Conservation (phyloP, 2,329 filamentous ascomycete species). For the Septoria linicola region DNA sequence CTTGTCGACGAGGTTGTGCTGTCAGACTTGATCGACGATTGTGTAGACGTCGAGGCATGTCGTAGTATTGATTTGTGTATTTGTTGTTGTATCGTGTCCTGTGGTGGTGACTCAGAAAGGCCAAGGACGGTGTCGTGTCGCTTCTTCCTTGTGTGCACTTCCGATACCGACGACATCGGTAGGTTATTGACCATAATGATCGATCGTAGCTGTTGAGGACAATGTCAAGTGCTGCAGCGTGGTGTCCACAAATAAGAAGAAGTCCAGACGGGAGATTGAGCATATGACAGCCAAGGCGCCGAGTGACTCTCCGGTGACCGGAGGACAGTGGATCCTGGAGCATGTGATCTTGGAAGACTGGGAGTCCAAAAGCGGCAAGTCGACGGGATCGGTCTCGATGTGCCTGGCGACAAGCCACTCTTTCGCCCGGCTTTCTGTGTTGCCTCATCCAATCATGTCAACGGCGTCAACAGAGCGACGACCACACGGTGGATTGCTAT, state of each 20-base stretch:
- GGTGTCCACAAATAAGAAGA: background rate
- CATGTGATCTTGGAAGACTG: background rate
- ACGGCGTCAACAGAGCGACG: conserved; percentile 21
- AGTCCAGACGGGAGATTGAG: background rate
- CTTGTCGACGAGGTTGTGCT: conserved; percentile 7
- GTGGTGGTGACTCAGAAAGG: conserved; percentile 11
- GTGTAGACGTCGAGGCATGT: conserved; percentile 7
- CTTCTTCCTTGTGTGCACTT: background rate
- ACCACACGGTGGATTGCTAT: conserved; percentile 10
- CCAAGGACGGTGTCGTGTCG: conserved; percentile 9
- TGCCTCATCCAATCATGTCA: conserved; percentile 31
- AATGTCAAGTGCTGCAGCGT: background rate
- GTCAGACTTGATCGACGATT: conserved; percentile 11
- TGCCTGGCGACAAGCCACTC: background rate
- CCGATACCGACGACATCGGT: background rate
- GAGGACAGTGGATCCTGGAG: background rate
- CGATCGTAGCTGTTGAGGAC: too few relatives aligned
- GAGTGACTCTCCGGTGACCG: conserved; percentile 2
- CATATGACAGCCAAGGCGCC: conserved; percentile 11
- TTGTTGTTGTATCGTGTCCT: background rate
- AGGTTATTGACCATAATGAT: background rate
- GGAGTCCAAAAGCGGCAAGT: background rate
- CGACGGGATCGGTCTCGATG: background rate
- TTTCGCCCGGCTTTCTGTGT: background rate
- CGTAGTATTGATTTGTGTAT: background rate